Conservation (phyloP, 2,329 filamentous ascomycete species). For the Ophiostoma himal-ulmi region DNA sequence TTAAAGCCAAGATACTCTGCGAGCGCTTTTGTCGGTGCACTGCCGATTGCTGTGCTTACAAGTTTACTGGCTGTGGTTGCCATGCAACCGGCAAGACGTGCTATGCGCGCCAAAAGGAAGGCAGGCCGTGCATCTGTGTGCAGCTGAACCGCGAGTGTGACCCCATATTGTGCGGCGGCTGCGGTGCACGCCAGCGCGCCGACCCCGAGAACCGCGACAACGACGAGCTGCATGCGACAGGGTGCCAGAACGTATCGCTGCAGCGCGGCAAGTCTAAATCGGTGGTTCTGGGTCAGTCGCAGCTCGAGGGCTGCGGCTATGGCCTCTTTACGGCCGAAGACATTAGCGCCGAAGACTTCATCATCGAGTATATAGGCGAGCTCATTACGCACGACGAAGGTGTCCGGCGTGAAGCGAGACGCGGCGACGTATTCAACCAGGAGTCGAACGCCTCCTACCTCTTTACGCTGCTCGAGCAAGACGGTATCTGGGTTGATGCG, state of each 20-base stretch:
- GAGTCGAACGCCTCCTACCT: slow-evolving; percentile 60
- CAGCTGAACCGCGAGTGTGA: slow-evolving; percentile 74
- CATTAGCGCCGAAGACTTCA: slow-evolving; percentile 62
- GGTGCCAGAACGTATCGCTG: slow-evolving; percentile 66
- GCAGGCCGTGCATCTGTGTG: slow-evolving; percentile 61
- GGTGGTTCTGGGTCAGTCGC: slow-evolving; percentile 63
- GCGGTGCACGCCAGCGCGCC: slow-evolving; percentile 62
- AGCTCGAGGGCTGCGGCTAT: slow-evolving; percentile 63
- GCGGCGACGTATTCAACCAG: slow-evolving; percentile 57
- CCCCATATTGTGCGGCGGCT: slow-evolving; percentile 64
- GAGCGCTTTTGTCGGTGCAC: slow-evolving; percentile 66
- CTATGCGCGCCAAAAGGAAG: slow-evolving; percentile 49
- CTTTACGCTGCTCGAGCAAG: slow-evolving; percentile 54
- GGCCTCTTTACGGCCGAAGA: slow-evolving; percentile 67
- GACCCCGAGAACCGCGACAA: slow-evolving; percentile 62
- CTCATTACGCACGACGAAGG: slow-evolving; percentile 65
- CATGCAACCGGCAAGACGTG: slow-evolving; percentile 54
- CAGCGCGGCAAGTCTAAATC: slow-evolving; percentile 62
- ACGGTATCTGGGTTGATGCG: slow-evolving; percentile 65
- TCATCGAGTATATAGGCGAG: slow-evolving; percentile 78
- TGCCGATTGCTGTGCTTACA: slow-evolving; percentile 52
- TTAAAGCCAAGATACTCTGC: slow-evolving; percentile 56
- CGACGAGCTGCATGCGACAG: slow-evolving; percentile 48
- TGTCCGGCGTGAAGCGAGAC: slow-evolving; percentile 58
- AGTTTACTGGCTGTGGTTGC: slow-evolving; percentile 64